Evolutionary conservation across 495 filamentous ascomycete genomes (phyloP), one percentile per base, ranked within the genome.

Genomic region (Eremomyces bilateralis): DNA sequence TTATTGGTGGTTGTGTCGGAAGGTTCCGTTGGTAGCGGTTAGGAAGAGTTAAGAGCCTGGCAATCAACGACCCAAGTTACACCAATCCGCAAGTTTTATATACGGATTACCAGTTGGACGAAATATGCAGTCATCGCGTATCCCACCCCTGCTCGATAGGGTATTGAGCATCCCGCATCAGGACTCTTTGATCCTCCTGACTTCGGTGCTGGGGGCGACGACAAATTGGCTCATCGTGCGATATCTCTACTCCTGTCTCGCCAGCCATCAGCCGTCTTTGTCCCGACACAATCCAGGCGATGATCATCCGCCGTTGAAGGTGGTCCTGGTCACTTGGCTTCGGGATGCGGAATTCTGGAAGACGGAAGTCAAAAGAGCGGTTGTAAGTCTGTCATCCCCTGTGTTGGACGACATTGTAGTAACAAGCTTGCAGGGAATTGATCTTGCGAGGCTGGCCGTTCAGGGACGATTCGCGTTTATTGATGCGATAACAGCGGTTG

Each of bases 311-410:
- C n/a, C n/a, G n/a, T n/a, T n/a, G n/a, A n/a, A n/a, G n/a, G 70
- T 95, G 3, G 55, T 92, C 12, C 56, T 93, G 0, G 69, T 84
- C 40, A 82, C 75, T 56, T 93, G 73, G 53, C 56, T 90, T 53
- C 65, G 77, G 34, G 73, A 82, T 44, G 63, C 56, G 40, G 57
- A 63, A 18, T 90, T 90, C 49, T 92, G 82, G 83, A 70, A 40
- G 35, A 27, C 18, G 4, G 49, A 54, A 39, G 29, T 35, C 1
- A 36, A 48, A 25, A 46, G 48, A 31, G 42, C 38, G 11, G 41
- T 39, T 18, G 38, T 40, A 29, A 19, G 42, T 40, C 2, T 11
- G 6, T 15, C 48, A 41, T 52, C 42, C 31, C 33, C 42, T 45
- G 16, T 32, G 3, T 36, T 21, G 33, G n/a, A n/a, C 13, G 5